phyloP scores from a whole-genome alignment of 2,329 filamentous ascomycete genomes.

The Penicillium psychrosexuale region DNA sequence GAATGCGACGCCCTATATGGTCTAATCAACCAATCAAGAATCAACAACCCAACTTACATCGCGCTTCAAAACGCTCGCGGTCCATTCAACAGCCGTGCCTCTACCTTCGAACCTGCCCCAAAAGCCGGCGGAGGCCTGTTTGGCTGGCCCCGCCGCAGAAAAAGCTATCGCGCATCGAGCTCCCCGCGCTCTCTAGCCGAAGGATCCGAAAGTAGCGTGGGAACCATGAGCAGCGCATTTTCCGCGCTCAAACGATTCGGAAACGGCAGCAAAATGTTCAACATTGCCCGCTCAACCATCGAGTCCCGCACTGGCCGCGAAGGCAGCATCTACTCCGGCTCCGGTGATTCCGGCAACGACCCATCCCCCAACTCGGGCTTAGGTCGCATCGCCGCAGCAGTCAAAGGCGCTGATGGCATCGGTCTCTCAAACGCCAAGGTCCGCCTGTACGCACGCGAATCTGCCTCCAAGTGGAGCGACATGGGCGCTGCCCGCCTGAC shows the following conservation, averaged over 20 bases:
- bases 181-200: conserved; percentile 55
- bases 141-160: conserved; percentile 51
- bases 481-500: conserved; percentile 80
- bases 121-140: conserved; percentile 43
- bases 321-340: conserved; percentile 59
- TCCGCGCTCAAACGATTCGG: conserved; percentile 73
- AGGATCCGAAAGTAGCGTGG: conserved; percentile 71
- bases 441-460: conserved; percentile 75
- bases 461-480: conserved; percentile 80
- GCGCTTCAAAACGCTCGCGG: conserved; percentile 68
- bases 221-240: conserved; percentile 75
- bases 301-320: conserved; percentile 53
- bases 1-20: conserved; percentile 82
- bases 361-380: conserved; percentile 58
- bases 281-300: conserved; percentile 76
- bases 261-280: conserved; percentile 70
- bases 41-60: conserved; percentile 91
- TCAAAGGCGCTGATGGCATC: conserved; percentile 59
- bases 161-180: conserved; percentile 57
- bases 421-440: conserved; percentile 72
- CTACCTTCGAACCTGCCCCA: conserved; percentile 45
- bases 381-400: conserved; percentile 48
- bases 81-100: conserved; percentile 54
- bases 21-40: conserved; percentile 81
- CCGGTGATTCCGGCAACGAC: conserved; percentile 45